Evolutionary conservation across 805 yeast species (phyloP), one percentile per base, ranked within the genome.

Genomic region (Candida easanensis): DNA sequence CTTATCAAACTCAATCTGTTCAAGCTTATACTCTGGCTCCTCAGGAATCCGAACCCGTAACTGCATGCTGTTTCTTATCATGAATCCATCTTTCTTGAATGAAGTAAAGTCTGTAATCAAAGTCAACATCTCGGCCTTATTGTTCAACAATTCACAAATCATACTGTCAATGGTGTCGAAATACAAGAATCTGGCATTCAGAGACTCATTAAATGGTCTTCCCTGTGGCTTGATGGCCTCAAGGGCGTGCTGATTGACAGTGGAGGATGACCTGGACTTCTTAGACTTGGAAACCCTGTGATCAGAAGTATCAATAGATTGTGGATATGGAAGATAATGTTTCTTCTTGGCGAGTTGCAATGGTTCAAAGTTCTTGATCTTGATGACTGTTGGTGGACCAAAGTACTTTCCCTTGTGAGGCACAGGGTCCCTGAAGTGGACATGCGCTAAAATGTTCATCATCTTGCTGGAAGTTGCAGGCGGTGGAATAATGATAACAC

Each of bases 291-390:
- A 15, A 19, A 11, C 39, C 32, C 13, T 26, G 30, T 9, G 7
- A 10, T 22, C 10, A 8, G 25, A 10, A 10, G 25, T 8, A 7
- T 40, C 30, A 35, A 35, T 36, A 21, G 28, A 32, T 3, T 30
- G 30, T 4, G 51, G 38, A 17, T 34, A 19, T 17, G 48, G 41
- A 20, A 34, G 22, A 33, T 56, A 54, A 38, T 57, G 56, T 44
- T 54, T 54, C 54, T 54, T 58, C 42, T 56, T 57, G 1, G 62
- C 61, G n/a, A 58, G 45, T 33, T 46, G 46, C 8, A 58, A 39
- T 4, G 61, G 58, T 20, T 49, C 57, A 23, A 50, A 42, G 36
- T 52, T 42, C 13, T 41, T 32, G 26, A 57, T 45, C 23, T 38
- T 41, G 36, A 58, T 58, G 30, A 57, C 42, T 2, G 51, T 47